phyloP scores from a whole-genome alignment of 441 rosid species.

The Bruguiera hainesii region DNA sequence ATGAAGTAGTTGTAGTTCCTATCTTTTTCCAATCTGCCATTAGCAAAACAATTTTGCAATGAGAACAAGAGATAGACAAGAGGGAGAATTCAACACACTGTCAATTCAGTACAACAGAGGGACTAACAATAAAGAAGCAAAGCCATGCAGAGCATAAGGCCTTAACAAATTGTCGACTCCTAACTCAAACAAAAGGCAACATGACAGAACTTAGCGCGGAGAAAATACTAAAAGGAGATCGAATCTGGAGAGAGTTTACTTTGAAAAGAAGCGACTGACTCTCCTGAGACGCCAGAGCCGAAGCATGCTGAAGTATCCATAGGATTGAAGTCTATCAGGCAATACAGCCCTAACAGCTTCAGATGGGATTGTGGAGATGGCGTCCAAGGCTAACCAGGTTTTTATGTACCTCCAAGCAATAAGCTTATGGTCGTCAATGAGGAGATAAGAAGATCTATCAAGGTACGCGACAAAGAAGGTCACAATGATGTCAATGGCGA shows the following conservation, averaged over 20 bases:
- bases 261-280: constrained; percentile 63
- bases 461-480: constrained; percentile 86
- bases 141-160: neutral
- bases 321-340: constrained; percentile 49
- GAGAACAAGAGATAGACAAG: neutral
- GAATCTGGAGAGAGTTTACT: constrained; percentile 30
- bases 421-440: constrained; percentile 52
- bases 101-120: neutral
- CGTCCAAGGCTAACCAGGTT: constrained; percentile 62
- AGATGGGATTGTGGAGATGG: constrained; percentile 70
- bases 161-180: neutral
- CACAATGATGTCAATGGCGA: constrained; percentile 61
- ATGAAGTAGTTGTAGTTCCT: constrained; percentile 61
- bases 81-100: neutral
- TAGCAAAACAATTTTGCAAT: neutral
- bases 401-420: constrained; percentile 58
- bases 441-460: constrained; percentile 60
- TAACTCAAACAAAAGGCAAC: neutral
- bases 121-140: too few relatives aligned
- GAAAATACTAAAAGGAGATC: neutral
- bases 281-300: constrained; percentile 95
- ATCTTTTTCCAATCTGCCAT: constrained; percentile 77
- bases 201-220: too few relatives aligned
- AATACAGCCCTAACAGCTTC: constrained; percentile 45
- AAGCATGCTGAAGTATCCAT: constrained; percentile 69